phyloP scores from a whole-genome alignment of 1,284 basidiomycete genomes.

The Neotropicomus parvogracilis region DNA sequence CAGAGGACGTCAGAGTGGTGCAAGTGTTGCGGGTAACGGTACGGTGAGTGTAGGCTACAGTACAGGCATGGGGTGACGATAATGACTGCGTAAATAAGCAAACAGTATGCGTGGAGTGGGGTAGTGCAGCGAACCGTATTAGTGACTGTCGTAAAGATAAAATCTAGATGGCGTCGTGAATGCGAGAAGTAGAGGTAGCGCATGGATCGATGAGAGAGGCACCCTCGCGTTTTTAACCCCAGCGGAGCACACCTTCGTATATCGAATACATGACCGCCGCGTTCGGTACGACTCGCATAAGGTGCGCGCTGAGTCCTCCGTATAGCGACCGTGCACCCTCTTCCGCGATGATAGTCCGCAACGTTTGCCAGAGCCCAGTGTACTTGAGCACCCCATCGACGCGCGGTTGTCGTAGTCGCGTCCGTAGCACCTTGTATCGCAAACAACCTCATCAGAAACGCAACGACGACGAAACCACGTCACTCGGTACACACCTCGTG shows the following conservation, averaged over 20 bases:
- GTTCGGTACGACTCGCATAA: constrained; percentile 96
- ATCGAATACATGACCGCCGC: constrained; percentile 95
- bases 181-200: neutral
- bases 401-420: constrained; percentile 84
- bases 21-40: constrained; percentile 23
- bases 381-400: constrained; percentile 79
- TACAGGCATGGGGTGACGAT: constrained; percentile 18
- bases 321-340: constrained; percentile 88
- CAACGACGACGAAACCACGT: neutral
- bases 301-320: constrained; percentile 90
- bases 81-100: constrained; percentile 16
- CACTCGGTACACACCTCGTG: constrained; percentile 68
- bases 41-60: constrained; percentile 19
- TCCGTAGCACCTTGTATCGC: constrained; percentile 75
- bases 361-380: constrained; percentile 81
- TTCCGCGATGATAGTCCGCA: constrained; percentile 83
- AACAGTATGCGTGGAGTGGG: constrained; percentile 12
- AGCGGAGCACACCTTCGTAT: constrained; percentile 73
- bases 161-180: constrained; percentile 16
- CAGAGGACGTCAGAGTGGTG: constrained; percentile 22
- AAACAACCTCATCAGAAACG: constrained; percentile 3
- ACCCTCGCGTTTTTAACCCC: constrained; percentile 36
- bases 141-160: constrained; percentile 11
- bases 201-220: too few relatives aligned
- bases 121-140: constrained; percentile 17